Base-by-base conservation (phyloP, 768 basidiomycete species). In the Tylopilus rubrobrunneus region DNA sequence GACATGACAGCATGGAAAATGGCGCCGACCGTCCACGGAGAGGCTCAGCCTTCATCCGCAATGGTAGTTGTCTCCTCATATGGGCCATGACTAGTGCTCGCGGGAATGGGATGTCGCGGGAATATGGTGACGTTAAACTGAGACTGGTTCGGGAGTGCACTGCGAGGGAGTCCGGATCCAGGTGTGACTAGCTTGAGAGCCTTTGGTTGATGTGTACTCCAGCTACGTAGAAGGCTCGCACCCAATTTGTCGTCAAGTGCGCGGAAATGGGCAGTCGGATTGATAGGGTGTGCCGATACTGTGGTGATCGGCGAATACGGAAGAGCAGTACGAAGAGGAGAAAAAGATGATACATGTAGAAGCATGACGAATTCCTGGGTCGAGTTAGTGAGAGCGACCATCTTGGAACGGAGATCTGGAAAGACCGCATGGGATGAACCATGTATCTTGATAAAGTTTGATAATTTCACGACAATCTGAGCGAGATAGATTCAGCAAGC, bases 361-460 rank as follows among this genome's bases (percentile, higher is more conserved):
- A 96, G 75, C 59, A 92, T 89, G 46, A 89, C 85, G 62, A 93
- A 88, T 67, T 91, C 91, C 69, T 95, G 86, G 11, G 92, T 92
- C 12, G 86, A 81, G 61, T 89, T 87, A 21, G 87, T 89, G 52
- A 97, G 77, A 57, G 81, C 80, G 39, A 86, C 81, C 74, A 92
- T 84, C 63, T 85, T 83, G 50, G 75, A 79, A 55, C 89, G 82
- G 41, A 95, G 74, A 33, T 76, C 69, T 5, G 82, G 71, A 15
- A 83, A 79, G 46, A 85, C 80, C n/a, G 80, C 75, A 55, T 80
- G 76, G 17, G 74, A 71, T 23, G 76, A 75, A 48, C 83, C 82
- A 57, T 83, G 74, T 12, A 76, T 72, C 71, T 89, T 92, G 61
- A 93, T 78, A 4, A 83, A 73, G 61, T 81, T 87, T 12, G 89